These are phyloP conservation scores for Friedmanniomyces simplex DNA, from an alignment of 495 filamentous ascomycete genomes.

Conservation along the genomic window DNA sequence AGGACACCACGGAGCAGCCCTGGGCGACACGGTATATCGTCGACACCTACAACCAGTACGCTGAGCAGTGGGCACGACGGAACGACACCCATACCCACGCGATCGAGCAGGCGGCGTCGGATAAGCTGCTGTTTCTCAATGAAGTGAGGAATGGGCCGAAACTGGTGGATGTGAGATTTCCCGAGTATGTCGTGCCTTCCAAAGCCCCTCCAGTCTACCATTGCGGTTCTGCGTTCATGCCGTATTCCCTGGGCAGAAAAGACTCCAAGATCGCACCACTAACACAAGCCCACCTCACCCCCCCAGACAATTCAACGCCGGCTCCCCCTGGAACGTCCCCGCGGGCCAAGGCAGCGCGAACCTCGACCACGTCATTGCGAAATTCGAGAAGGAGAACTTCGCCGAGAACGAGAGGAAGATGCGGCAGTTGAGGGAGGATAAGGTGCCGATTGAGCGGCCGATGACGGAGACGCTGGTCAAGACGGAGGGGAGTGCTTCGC, in stretches of 20 bases:
- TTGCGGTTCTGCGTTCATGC: no score
- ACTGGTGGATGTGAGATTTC: constrained; percentile 47
- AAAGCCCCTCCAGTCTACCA: no score
- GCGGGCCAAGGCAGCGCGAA: constrained; percentile 49
- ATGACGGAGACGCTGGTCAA: constrained; percentile 5
- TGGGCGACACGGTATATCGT: constrained; percentile 48
- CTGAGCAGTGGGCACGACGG: constrained; percentile 45
- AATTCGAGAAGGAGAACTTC: constrained; percentile 50
- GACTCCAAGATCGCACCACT: no score
- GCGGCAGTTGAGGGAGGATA: constrained; percentile 24
- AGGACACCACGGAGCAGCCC: constrained; percentile 41
- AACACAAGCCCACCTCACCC: no score
- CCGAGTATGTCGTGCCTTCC: constrained; percentile 56
- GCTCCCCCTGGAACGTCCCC: constrained; percentile 52
- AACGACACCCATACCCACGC: constrained; percentile 54
- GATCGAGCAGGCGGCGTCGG: constrained; percentile 59
- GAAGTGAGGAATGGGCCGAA: constrained; percentile 30
- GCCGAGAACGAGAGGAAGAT: constrained; percentile 41
- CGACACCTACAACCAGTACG: constrained; percentile 37
- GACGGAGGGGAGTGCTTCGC: not conserved
- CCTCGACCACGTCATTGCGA: constrained; percentile 49
- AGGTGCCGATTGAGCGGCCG: constrained; percentile 25
- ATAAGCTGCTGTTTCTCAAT: constrained; percentile 56
- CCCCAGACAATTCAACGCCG: constrained; percentile 48
- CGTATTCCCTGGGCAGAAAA: no score